Percentiles rank a stretch among this genome's conserved stretches.
Evolutionary conservation across 2,329 filamentous ascomycete species (phyloP).

Genomic region (Exserohilum rostratum): DNA sequence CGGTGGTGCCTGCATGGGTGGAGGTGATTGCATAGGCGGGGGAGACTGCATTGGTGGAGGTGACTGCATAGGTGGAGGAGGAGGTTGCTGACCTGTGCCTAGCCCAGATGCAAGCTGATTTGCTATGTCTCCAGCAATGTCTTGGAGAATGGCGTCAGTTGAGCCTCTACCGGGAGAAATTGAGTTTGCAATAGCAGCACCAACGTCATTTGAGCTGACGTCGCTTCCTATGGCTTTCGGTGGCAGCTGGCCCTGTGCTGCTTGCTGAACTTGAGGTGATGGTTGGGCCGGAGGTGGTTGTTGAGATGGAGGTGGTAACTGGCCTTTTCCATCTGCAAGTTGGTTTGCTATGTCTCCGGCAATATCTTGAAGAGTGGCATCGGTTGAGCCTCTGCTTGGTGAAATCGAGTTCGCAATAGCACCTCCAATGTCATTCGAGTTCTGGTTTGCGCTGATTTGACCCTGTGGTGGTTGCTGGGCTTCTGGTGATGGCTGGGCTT

Average conservation of each 20-base stretch:
- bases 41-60: neutral
- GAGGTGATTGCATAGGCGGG: no score
- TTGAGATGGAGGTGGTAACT: conserved; percentile 7
- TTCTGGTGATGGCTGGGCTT: conserved; percentile 7
- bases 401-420: conserved; percentile 12
- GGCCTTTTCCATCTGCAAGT: conserved; percentile 10
- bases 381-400: neutral
- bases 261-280: neutral
- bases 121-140: conserved; percentile 10
- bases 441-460: neutral
- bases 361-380: neutral
- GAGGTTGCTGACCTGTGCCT: neutral
- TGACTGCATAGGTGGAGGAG: neutral
- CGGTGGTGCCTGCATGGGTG: no score
- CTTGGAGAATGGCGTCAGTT: neutral
- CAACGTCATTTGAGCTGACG: neutral
- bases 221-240: no score
- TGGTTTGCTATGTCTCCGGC: conserved; percentile 14
- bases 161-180: conserved; percentile 1
- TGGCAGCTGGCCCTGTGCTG: neutral
- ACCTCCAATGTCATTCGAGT: neutral
- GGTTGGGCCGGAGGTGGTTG: neutral
- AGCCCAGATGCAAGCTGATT: conserved; percentile 15
- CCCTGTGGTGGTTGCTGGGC: conserved; percentile 5
- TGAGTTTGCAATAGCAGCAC: conserved; percentile 9